Conservation (phyloP, 768 basidiomycete genomes). For the Naganishia kalamii region DNA sequence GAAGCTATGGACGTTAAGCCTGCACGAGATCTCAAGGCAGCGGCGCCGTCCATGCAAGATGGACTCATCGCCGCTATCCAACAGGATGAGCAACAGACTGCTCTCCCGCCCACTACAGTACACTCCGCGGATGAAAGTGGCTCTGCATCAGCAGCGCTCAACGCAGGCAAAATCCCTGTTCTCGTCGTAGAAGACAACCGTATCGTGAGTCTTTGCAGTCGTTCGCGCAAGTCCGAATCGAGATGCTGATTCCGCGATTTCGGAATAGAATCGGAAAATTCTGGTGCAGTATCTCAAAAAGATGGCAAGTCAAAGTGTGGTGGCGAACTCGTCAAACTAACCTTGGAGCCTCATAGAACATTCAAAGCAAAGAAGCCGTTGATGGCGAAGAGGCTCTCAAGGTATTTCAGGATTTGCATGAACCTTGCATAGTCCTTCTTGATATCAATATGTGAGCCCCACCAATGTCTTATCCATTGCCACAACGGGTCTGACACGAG, state of each 20-base stretch:
- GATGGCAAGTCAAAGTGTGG: not conserved
- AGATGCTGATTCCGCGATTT: not conserved
- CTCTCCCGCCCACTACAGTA: not conserved
- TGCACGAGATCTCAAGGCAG: not conserved
- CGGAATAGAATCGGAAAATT: conserved; percentile 4
- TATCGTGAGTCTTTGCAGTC: conserved; percentile 37
- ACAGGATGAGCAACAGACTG: not conserved
- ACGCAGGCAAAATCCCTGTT: conserved; percentile 16
- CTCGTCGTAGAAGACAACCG: conserved; percentile 42
- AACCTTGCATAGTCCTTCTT: conserved; percentile 31
- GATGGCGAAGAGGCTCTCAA: conserved; percentile 38
- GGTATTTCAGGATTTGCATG: conserved; percentile 26
- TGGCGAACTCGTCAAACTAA: not conserved
- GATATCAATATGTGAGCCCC: conserved; percentile 41
- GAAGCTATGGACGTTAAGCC: not conserved
- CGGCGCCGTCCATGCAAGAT: too few relatives aligned
- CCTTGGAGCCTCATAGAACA: conserved; percentile 19
- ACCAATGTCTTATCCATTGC: not conserved
- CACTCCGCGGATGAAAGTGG: not conserved
- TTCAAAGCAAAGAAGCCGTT: conserved; percentile 34
- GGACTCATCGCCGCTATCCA: not conserved
- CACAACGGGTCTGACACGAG: not conserved
- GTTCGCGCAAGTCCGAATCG: conserved; percentile 30
- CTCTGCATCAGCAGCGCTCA: not conserved
- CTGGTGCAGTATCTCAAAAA: conserved; percentile 11